Conservation (phyloP, 2,329 filamentous ascomycete species). For the Penicillium oxalicum region DNA sequence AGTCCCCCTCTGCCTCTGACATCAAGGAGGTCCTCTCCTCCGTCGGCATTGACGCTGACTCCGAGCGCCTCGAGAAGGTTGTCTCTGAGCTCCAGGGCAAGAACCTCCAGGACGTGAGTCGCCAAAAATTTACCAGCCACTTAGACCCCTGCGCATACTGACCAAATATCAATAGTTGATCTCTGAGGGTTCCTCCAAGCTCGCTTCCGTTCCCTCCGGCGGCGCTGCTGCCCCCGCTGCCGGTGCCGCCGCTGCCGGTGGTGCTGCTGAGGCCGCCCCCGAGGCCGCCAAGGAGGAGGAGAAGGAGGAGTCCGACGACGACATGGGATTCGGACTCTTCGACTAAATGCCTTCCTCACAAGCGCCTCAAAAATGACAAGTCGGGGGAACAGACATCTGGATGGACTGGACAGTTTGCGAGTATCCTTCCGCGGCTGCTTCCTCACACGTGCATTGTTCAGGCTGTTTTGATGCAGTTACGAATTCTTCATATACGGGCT, state of each 20-base stretch:
- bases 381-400: conserved; percentile 54
- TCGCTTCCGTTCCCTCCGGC: conserved; percentile 94
- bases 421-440: conserved; percentile 23
- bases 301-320: conserved; percentile 68
- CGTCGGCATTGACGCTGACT: conserved; percentile 90
- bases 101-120: conserved; percentile 79
- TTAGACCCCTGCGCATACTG: conserved; percentile 6
- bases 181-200: conserved; percentile 80
- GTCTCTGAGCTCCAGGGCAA: conserved; percentile 65
- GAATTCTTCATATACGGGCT: conserved; percentile 31
- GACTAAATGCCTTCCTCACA: conserved; percentile 43
- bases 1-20: conserved; percentile 75
- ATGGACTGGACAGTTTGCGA: conserved; percentile 27
- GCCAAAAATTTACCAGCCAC: background rate
- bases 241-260: conserved; percentile 62
- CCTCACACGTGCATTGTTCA: conserved; percentile 26
- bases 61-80: conserved; percentile 78
- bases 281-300: conserved; percentile 71
- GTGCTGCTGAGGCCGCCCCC: conserved; percentile 60
- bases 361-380: conserved; percentile 48
- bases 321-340: conserved; percentile 72
- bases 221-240: conserved; percentile 51
- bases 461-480: conserved; percentile 35
- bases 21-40: conserved; percentile 85
- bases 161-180: conserved; percentile 62